Conservation (phyloP, 257 asterid genomes). For the Nicotiana obtusifolia region DNA sequence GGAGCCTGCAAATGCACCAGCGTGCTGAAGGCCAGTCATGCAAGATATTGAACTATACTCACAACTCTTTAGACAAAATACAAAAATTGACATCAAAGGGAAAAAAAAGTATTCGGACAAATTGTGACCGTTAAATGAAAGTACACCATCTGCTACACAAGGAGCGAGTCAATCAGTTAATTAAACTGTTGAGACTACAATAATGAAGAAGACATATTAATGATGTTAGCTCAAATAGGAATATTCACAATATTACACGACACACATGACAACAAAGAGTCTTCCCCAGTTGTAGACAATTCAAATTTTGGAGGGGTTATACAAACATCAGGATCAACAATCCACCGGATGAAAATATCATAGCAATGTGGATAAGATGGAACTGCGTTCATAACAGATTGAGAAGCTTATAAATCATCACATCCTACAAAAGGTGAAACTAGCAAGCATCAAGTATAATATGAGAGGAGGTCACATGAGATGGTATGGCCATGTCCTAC, state of each 20-base stretch:
- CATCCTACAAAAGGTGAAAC: not conserved
- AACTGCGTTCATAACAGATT: not conserved
- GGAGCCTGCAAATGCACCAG: constrained; percentile 32
- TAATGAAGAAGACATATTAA: not conserved
- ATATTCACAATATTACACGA: not conserved
- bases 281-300: not conserved
- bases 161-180: not conserved
- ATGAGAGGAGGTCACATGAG: not conserved
- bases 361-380: not conserved
- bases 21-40: not conserved
- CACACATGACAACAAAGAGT: not conserved
- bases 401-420: not conserved
- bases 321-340: not conserved
- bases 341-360: not conserved
- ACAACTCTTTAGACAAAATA: not conserved
- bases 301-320: not conserved
- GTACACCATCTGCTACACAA: not conserved
- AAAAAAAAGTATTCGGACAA: not conserved
- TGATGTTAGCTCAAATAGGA: not conserved
- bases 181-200: not conserved
- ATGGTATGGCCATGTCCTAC: not conserved
- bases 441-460: not conserved
- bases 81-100: not conserved
- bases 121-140: not conserved
- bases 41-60: not conserved